Conservation (phyloP, 108 stramenopile genomes). For the Nannochloropsis salina region DNA sequence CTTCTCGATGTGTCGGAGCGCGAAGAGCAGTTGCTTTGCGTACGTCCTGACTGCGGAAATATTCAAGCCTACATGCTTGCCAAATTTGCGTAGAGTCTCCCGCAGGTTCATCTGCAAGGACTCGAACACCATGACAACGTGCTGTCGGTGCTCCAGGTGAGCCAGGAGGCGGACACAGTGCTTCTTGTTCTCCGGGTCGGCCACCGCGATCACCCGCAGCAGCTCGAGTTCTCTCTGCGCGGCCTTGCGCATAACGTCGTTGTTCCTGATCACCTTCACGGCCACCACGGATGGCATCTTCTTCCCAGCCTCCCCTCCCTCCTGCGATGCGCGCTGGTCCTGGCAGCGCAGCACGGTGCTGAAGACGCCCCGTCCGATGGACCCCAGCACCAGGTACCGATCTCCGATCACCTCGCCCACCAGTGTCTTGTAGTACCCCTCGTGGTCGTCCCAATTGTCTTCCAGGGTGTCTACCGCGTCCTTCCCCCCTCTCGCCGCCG, state of each 20-base stretch:
- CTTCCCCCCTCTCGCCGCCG: neutral
- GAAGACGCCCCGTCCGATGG: conserved; percentile 94
- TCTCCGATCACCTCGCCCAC: conserved; percentile 70
- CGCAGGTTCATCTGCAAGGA: conserved; percentile 73
- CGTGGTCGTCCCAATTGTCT: conserved; percentile 80
- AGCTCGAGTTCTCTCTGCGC: conserved; percentile 54
- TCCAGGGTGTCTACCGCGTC: conserved; percentile 31
- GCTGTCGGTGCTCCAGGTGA: conserved; percentile 63
- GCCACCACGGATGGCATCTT: conserved; percentile 62
- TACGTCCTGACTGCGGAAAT: conserved; percentile 80
- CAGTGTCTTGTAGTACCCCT: conserved; percentile 92
- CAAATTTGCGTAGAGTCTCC: conserved; percentile 78
- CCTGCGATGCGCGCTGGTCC: conserved; percentile 44
- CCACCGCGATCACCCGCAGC: conserved; percentile 39
- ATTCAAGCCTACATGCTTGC: conserved; percentile 61
- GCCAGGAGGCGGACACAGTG: conserved; percentile 55
- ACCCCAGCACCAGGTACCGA: conserved; percentile 71
- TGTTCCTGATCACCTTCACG: conserved; percentile 90
- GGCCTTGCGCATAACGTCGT: conserved; percentile 92
- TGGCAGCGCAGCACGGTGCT: conserved; percentile 78
- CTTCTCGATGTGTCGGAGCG: conserved; percentile 69
- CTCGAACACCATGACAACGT: conserved; percentile 75
- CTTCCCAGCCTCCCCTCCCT: conserved; percentile 38
- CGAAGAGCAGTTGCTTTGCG: conserved; percentile 78
- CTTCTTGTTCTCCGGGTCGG: conserved; percentile 42